Evolutionary conservation across 192 early-diverging fungal genomes (phyloP), one percentile per base, ranked within the genome.

Genomic region (Coemansia sp.): DNA sequence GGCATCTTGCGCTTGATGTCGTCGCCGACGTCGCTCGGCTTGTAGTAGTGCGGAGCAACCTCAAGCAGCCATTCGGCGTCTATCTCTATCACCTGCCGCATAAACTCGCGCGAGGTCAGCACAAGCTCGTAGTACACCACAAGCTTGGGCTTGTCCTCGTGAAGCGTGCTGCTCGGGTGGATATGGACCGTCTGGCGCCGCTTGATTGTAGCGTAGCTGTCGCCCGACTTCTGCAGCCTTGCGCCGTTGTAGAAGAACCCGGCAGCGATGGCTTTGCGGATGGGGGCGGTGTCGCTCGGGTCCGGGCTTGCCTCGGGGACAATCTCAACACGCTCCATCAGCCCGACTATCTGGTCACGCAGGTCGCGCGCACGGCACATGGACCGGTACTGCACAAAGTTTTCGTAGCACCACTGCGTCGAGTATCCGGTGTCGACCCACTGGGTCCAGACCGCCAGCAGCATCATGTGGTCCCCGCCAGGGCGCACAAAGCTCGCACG

Each of bases 191-290:
- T 94, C 51, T 95, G 90, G 29, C 89, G 88, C 45, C 91, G 91
- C 84, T 98, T 99, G 31, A 92, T 83, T 2, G 94, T 96, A 23
- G 89, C 85, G 61, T 99, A 99, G 23, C 87, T 89, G 60, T 98
- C 95, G 30, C 94, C 94, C n/a, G 90, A 90, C 49, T 87, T 85
- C 37, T 89, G 89, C 21, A 98, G 70, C 40, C 92, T 78, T 4
- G 93, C 93, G 29, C 91, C 88, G 82, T 99, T 92, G 83, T 94
- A 95, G 74, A 99, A 99, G 81, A 95, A 99, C 4, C 97, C 97
- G 4, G 97, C 81, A 5, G 94, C 90, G 49, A 99, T 80, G 16
- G 95, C 89, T 77, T 97, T 99, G 62, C 92, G 92, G 39, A 99
- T 92, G 21, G 92, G 93, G 1, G 87, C 81, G 0, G 91, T 93